These are phyloP conservation scores for Anaeromyces robustus DNA, from an alignment of 192 early-diverging fungal genomes.

Conservation along the genomic window DNA sequence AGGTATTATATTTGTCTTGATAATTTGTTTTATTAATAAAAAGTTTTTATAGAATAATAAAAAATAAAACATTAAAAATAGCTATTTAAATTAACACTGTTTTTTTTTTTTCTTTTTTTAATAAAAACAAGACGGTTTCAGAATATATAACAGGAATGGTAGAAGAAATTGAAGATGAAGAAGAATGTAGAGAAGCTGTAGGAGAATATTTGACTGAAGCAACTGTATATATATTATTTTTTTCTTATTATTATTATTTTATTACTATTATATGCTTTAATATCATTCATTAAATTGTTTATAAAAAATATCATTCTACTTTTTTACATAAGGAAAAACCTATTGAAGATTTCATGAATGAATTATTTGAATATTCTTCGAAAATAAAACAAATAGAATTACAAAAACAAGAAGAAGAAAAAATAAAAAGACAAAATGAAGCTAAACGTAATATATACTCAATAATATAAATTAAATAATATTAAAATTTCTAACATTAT, in stretches of 20 bases:
- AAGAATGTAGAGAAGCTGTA: constrained; percentile 53
- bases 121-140: constrained; percentile 40
- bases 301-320: too few species aligned
- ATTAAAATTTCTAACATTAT: constrained; percentile 12
- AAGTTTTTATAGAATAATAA: too few species aligned
- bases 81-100: too few species aligned
- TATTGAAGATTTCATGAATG: constrained; percentile 19
- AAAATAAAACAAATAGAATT: constrained; percentile 17
- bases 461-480: constrained; percentile 2
- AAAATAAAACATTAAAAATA: too few species aligned
- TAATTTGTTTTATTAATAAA: too few species aligned
- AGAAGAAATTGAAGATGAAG: constrained; percentile 43
- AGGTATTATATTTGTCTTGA: neutral
- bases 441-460: constrained; percentile 4
- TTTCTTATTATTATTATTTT: too few species aligned
- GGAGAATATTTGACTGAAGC: constrained; percentile 46
- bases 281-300: too few species aligned
- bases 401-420: constrained; percentile 17
- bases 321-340: neutral
- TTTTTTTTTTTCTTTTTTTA: too few species aligned
- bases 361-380: constrained; percentile 23
- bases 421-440: constrained; percentile 6
- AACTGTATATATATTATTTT: too few species aligned
- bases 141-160: constrained; percentile 55
- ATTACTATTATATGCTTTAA: too few species aligned